Evolutionary conservation across 2,329 filamentous ascomycete genomes (phyloP), one percentile per base, ranked within the genome.

Genomic region (Nemania serpens): DNA sequence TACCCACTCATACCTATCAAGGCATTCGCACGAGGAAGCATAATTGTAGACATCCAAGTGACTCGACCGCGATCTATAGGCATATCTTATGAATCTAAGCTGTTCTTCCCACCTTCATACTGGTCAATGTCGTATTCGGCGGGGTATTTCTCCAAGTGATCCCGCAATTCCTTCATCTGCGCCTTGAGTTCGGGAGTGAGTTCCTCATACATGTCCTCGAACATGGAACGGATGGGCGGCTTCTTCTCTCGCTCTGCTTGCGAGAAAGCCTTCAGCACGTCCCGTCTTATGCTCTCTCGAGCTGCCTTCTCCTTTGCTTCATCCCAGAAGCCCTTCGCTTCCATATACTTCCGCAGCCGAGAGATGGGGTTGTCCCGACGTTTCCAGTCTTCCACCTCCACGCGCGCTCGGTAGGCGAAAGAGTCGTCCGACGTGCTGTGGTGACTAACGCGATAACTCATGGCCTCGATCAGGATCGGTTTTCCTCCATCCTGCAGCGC

Each of bases 381-480:
- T 76, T 96, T 96, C 93, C 93, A 97, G 74, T 96, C 91, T 73
- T 97, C 92, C 75, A 99, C 95, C 73, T 99, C 95, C 0, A 97
- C 88, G 25, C 90, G 87, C 1, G 93, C 93, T 9, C 95, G 90
- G 78, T 99, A 99, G 0, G 95, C 95, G 71, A 97, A 99, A 25
- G 91, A 95, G 77, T 99, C 95, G 73, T 99, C 95, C 0, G 91
- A 95, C 0, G 95, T 99, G 76, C 92, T 97, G 79, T 99, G 95
- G 74, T 99, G 93, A 6, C 91, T 94, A 45, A 98, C 93, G n/a
- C 95, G 92, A 77, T 99, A 99, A 22, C 91, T 94, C 91, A 99
- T 96, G 58, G 93, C 93, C 77, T 99, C 95, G 42, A 99, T 89
- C 7, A 99, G 80, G 0, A 99, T 85, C 0, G 92, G 93, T 64